Evolutionary conservation across 73 alveolate species (phyloP).

Genomic region (Paramecium caudatum): DNA sequence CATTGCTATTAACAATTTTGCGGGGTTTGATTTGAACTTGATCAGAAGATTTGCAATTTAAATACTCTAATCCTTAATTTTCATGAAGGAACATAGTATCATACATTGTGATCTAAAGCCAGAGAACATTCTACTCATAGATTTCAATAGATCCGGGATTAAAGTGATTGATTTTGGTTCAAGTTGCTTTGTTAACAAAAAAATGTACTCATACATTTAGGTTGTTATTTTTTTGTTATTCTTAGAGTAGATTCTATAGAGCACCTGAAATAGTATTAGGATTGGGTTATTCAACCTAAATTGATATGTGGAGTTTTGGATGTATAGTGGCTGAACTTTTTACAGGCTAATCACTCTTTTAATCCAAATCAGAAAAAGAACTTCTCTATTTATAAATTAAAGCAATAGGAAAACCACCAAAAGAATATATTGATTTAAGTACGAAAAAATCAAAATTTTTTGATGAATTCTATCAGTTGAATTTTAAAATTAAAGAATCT

Average conservation of each 20-base stretch:
- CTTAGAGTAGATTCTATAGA: slow-evolving; percentile 82
- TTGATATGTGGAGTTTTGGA: slow-evolving; percentile 92
- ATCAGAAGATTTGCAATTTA: slow-evolving; percentile 95
- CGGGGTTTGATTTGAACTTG: slow-evolving; percentile 87
- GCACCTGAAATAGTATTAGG: slow-evolving; percentile 90
- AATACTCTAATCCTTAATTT: slow-evolving; percentile 82
- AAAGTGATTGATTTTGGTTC: slow-evolving; percentile 90
- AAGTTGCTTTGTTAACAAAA: slow-evolving; percentile 82
- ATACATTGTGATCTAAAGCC: slow-evolving; percentile 95
- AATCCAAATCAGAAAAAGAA: slow-evolving; percentile 54
- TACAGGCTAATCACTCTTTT: slow-evolving; percentile 83
- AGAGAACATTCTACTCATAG: slow-evolving; percentile 89
- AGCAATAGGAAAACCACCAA: slow-evolving; percentile 50
- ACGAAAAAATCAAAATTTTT: slow-evolving; percentile 20
- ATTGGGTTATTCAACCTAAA: slow-evolving; percentile 79
- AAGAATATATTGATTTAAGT: slow-evolving; percentile 20
- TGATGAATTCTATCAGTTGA: neutral
- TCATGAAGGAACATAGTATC: slow-evolving; percentile 78
- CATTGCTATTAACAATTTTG: slow-evolving; percentile 85
- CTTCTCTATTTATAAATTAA: neutral
- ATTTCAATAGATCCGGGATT: slow-evolving; percentile 79
- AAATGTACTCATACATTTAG: slow-evolving; percentile 79
- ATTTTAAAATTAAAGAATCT: neutral
- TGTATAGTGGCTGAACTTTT: slow-evolving; percentile 87
- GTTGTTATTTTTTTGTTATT: neutral